Evolutionary conservation across 2,329 filamentous ascomycete genomes (phyloP), one percentile per base, ranked within the genome.

Genomic region (Exophiala calicioides): DNA sequence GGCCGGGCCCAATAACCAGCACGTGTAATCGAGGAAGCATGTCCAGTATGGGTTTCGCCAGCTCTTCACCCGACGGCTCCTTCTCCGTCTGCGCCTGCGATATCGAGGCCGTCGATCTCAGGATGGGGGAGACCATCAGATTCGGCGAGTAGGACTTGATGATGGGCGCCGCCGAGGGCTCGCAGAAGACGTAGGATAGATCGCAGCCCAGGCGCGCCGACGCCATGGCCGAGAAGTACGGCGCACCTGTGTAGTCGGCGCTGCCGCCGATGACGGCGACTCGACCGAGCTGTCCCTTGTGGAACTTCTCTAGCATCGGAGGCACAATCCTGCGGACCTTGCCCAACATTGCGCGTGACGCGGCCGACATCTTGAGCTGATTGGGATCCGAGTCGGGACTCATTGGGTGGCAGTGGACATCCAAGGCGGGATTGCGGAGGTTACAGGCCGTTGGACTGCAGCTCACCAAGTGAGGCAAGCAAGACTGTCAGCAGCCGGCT

Each of bases 81-180:
- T 62, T 62, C 42, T 75, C 69, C 37, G 73, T 67, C 18, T 70
- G 65, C 42, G 79, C 70, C 58, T 80, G 76, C 16, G 70, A 62
- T 20, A 69, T 62, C n/a, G 65, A 59, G 58, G 79, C 76, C 34
- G 82, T 80, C 68, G 93, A 88, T 21, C 89, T 86, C 82, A 98
- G 91, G 58, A 96, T 80, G 1, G 93, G 93, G 68, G 97, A 93
- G 8, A 98, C 93, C 91, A 98, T 98, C 20, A 98, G 77, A 66
- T 97, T 96, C 2, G 93, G 93, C 15, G 90, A 96, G 73, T 97
- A 98, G 3, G 89, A 88, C 74, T 98, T 98, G 71, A 98, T 95
- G 27, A 96, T 90, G 62, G 74, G 77, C 35, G 79, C 89, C 2
- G 93, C 93, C 44, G 80, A 85, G 7, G 88, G 89, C 50, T 95